A percentile compares a stretch with the other conserved stretches of the same genome.
phyloP scores from a whole-genome alignment of 2,329 filamentous ascomycete species.

The Chalara sp. region DNA sequence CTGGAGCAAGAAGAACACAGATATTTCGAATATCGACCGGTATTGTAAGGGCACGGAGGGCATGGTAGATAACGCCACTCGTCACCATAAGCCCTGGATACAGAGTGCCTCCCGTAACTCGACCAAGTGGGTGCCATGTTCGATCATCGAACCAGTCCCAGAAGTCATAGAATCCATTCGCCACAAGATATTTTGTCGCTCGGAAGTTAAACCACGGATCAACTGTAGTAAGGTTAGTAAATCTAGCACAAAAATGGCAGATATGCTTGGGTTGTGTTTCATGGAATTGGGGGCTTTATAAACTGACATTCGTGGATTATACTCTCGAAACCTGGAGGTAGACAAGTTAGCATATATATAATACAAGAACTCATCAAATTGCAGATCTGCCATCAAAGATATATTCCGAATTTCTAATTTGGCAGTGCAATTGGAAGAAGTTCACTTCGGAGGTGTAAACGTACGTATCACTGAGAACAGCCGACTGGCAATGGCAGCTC shows the following conservation, averaged over 20 bases:
- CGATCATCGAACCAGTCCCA: conserved; percentile 99
- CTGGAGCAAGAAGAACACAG: conserved; percentile 92
- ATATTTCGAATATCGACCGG: conserved; percentile 99
- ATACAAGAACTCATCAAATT: conserved; percentile 1
- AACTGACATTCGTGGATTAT: conserved; percentile 98
- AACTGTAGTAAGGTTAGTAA: conserved; percentile 49
- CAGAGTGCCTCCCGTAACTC: conserved; percentile 96
- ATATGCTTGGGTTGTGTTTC: no score
- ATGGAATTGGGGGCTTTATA: neutral
- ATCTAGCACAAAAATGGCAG: no score
- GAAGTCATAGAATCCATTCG: conserved; percentile 96
- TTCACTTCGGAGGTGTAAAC: conserved; percentile 30
- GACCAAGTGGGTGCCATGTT: conserved; percentile 98
- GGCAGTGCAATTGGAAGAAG: neutral
- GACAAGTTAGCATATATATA: conserved; percentile 16
- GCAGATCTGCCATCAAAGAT: neutral
- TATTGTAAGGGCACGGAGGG: conserved; percentile 79
- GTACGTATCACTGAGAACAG: conserved; percentile 97
- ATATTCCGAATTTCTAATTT: no score
- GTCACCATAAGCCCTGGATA: conserved; percentile 99
- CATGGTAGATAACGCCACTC: conserved; percentile 92
- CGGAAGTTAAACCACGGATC: conserved; percentile 99
- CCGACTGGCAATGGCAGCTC: conserved; percentile 83
- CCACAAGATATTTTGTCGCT: conserved; percentile 93
- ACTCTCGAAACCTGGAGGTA: conserved; percentile 77